These are phyloP conservation scores for Trichoderma sp. DNA, from an alignment of 2,329 filamentous ascomycete genomes.

Conservation along the genomic window DNA sequence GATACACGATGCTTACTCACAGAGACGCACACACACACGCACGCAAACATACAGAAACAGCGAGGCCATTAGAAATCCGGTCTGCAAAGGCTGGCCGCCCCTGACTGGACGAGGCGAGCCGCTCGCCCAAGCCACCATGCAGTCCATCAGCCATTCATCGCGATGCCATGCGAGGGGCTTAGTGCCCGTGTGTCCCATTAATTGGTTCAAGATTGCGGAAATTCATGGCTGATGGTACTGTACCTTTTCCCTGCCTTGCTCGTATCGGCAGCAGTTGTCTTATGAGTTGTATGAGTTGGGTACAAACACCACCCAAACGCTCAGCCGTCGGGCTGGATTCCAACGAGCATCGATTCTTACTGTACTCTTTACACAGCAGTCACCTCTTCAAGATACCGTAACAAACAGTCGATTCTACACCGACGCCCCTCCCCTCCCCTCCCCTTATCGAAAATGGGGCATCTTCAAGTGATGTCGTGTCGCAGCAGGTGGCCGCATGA, in stretches of 20 bases:
- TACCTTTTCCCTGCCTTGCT: not conserved
- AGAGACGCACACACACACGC: not conserved
- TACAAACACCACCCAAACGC: not conserved
- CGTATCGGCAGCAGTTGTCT: not conserved
- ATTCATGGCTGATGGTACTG: not conserved
- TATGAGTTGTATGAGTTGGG: not conserved
- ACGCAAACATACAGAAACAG: no score
- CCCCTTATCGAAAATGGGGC: not conserved
- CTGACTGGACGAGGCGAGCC: conserved; percentile 2
- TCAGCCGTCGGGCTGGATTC: not conserved
- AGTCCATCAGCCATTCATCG: not conserved
- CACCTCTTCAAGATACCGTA: not conserved
- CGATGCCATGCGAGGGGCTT: not conserved
- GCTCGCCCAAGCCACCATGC: conserved; percentile 10
- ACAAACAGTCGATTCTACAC: not conserved
- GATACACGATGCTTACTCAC: not conserved
- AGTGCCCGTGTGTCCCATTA: not conserved
- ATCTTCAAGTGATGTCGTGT: not conserved
- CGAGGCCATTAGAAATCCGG: not conserved
- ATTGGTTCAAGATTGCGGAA: not conserved
- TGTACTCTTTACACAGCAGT: no score
- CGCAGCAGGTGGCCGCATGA: conserved; percentile 10
- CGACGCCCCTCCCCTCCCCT: not conserved
- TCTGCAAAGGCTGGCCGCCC: not conserved
- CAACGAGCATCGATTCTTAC: not conserved